A percentile compares a stretch with the other conserved stretches of the same genome.
These are phyloP conservation scores for Fusarium hainanense DNA, from an alignment of 2,329 filamentous ascomycete species.

Conservation along the genomic window DNA sequence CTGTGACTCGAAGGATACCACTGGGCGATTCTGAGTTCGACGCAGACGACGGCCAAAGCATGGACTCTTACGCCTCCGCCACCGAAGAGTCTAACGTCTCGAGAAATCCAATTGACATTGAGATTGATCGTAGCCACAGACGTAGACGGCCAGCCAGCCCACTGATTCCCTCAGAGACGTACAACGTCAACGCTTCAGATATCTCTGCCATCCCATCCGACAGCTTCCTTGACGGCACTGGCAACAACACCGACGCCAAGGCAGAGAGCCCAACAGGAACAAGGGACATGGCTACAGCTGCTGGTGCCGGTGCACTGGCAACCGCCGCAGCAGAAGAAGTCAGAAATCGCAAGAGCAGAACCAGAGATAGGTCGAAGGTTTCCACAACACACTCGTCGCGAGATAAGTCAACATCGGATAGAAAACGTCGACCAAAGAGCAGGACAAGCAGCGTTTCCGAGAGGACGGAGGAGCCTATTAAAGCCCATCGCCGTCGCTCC, in stretches of 20 bases:
- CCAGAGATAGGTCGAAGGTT: slow-evolving; percentile 56
- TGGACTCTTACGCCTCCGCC: slow-evolving; percentile 80
- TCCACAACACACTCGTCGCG: slow-evolving; percentile 55
- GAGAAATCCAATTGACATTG: slow-evolving; percentile 85
- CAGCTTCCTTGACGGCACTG: slow-evolving; percentile 70
- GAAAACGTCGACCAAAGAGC: slow-evolving; percentile 60
- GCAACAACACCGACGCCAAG: slow-evolving; percentile 55
- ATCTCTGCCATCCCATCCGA: slow-evolving; percentile 80
- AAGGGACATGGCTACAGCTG: slow-evolving; percentile 53
- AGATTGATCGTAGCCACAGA: slow-evolving; percentile 74
- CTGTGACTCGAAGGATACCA: slow-evolving; percentile 65
- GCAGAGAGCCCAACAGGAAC: slow-evolving; percentile 56
- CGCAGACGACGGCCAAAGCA: slow-evolving; percentile 72
- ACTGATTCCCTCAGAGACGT: slow-evolving; percentile 71
- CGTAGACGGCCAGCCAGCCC: slow-evolving; percentile 75
- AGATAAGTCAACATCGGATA: slow-evolving; percentile 58
- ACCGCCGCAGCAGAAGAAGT: slow-evolving; percentile 56
- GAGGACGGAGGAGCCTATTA: slow-evolving; percentile 58
- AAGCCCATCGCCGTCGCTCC: slow-evolving; percentile 61
- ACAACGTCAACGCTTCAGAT: slow-evolving; percentile 78
- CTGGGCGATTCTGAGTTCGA: slow-evolving; percentile 57
- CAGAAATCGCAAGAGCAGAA: slow-evolving; percentile 59
- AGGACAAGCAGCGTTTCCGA: slow-evolving; percentile 63
- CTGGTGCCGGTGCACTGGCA: slow-evolving; percentile 49
- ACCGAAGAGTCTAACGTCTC: slow-evolving; percentile 83